Conservation (phyloP, 257 asterid species). For the Nicotiana tabacum region DNA sequence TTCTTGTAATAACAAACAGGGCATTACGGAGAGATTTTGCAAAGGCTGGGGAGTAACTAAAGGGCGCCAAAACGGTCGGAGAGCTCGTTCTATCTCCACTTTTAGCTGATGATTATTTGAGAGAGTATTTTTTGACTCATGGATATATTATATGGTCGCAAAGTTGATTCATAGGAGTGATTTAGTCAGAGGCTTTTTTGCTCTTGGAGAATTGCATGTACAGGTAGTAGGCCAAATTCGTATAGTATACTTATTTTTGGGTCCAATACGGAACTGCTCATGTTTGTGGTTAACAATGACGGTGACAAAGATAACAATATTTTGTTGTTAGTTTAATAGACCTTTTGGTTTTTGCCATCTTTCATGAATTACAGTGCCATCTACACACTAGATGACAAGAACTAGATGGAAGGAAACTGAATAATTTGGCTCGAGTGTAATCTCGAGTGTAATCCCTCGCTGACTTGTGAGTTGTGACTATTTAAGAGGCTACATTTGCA, state of each 20-base stretch:
- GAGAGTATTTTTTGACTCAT: background rate
- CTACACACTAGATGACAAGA: no score
- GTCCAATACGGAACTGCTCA: background rate
- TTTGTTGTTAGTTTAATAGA: slow-evolving; percentile 1
- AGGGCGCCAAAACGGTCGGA: slow-evolving; percentile 35
- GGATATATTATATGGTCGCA: background rate
- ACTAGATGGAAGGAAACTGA: no score
- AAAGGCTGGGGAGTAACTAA: slow-evolving; percentile 41
- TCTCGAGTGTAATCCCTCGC: no score
- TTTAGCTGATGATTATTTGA: slow-evolving; percentile 2
- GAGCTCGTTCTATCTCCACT: slow-evolving; percentile 18
- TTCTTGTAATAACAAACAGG: slow-evolving; percentile 11
- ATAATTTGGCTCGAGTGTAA: no score
- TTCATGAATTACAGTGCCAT: background rate
- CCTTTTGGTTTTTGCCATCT: background rate
- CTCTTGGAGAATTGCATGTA: slow-evolving; percentile 10
- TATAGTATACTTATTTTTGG: background rate
- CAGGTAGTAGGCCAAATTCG: slow-evolving; percentile 1
- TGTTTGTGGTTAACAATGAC: background rate
- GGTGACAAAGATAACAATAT: background rate
- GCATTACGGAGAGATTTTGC: slow-evolving; percentile 21
- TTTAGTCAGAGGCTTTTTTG: background rate
- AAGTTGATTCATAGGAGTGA: background rate
- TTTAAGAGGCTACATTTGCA: no score
- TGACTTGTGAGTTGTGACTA: no score